A percentile compares a stretch with the other conserved stretches of the same genome.
Evolutionary conservation across 23 red algal genomes (phyloP).

Genomic region (Gracilariopsis chorda): DNA sequence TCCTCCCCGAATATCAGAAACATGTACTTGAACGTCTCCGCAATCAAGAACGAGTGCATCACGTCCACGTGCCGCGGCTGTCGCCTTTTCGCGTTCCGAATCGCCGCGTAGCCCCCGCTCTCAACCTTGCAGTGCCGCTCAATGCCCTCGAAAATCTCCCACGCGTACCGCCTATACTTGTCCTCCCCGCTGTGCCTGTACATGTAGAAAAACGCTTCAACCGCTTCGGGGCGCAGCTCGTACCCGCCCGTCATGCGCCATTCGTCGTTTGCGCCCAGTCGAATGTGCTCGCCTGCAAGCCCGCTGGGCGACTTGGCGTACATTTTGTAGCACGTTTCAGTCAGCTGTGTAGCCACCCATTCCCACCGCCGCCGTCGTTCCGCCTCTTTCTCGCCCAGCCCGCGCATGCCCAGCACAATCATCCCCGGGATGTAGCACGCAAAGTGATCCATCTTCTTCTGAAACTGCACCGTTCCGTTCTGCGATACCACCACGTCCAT

Average conservation of each 20-base stretch:
- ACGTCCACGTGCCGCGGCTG: slow-evolving; percentile 30
- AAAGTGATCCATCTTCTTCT: slow-evolving; percentile 73
- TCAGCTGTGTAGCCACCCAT: slow-evolving; percentile 41
- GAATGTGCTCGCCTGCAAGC: slow-evolving; percentile 67
- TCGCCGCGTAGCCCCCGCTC: slow-evolving; percentile 27
- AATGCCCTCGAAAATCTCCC: slow-evolving; percentile 72
- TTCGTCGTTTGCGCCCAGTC: slow-evolving; percentile 1
- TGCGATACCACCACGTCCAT: not conserved
- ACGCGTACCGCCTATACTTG: slow-evolving; percentile 78
- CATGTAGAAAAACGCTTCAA: slow-evolving; percentile 87
- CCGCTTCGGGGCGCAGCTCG: slow-evolving; percentile 65
- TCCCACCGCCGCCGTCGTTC: slow-evolving; percentile 43
- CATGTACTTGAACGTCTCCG: slow-evolving; percentile 87
- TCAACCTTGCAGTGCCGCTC: slow-evolving; percentile 35
- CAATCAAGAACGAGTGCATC: slow-evolving; percentile 59
- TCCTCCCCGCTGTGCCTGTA: slow-evolving; percentile 55
- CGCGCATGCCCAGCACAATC: slow-evolving; percentile 51
- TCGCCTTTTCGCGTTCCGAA: not conserved
- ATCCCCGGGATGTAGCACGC: slow-evolving; percentile 69
- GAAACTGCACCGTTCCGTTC: not conserved
- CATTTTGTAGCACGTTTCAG: slow-evolving; percentile 78
- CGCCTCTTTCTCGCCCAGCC: slow-evolving; percentile 4
- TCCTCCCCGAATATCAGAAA: slow-evolving; percentile 71
- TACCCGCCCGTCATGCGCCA: slow-evolving; percentile 64
- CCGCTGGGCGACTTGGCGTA: slow-evolving; percentile 59